Conservation (phyloP, 495 filamentous ascomycete genomes). For the Saxophila tyrrhenica region DNA sequence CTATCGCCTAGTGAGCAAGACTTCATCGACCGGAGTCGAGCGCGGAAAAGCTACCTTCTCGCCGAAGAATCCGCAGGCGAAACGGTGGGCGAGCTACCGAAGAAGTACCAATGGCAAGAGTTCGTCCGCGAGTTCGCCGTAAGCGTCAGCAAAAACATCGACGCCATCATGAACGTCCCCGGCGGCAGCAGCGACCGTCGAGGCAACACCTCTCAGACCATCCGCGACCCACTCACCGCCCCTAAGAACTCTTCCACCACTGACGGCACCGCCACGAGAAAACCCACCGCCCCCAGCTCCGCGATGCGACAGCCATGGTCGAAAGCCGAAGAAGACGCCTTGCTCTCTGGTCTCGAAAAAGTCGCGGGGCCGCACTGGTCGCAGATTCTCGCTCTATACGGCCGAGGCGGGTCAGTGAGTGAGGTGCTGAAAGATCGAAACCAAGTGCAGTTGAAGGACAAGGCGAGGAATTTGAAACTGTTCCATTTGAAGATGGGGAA, state of each 20-base stretch:
- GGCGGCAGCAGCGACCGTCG: background rate
- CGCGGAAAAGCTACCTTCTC: slow-evolving; percentile 56
- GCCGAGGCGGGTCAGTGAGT: slow-evolving; percentile 67
- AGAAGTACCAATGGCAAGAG: slow-evolving; percentile 70
- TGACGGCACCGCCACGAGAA: background rate
- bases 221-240: slow-evolving; percentile 34
- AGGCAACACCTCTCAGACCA: background rate
- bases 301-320: slow-evolving; percentile 76
- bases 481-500: slow-evolving; percentile 91
- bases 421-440: slow-evolving; percentile 85
- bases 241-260: background rate
- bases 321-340: slow-evolving; percentile 77
- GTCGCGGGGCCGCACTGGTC: slow-evolving; percentile 95
- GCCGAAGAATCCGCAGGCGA: slow-evolving; percentile 50
- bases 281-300: slow-evolving; percentile 49
- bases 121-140: slow-evolving; percentile 62
- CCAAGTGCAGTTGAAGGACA: slow-evolving; percentile 93
- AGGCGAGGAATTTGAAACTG: slow-evolving; percentile 85
- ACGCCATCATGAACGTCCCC: slow-evolving; percentile 39
- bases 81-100: slow-evolving; percentile 50
- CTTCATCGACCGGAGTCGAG: slow-evolving; percentile 53
- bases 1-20: slow-evolving; percentile 62
- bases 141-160: slow-evolving; percentile 67
- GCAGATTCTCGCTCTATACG: slow-evolving; percentile 84
- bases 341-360: slow-evolving; percentile 83